Percentiles rank a stretch among this genome's conserved stretches.
phyloP scores from a whole-genome alignment of 139 green algal genomes.

The Spirogloea muscicola region DNA sequence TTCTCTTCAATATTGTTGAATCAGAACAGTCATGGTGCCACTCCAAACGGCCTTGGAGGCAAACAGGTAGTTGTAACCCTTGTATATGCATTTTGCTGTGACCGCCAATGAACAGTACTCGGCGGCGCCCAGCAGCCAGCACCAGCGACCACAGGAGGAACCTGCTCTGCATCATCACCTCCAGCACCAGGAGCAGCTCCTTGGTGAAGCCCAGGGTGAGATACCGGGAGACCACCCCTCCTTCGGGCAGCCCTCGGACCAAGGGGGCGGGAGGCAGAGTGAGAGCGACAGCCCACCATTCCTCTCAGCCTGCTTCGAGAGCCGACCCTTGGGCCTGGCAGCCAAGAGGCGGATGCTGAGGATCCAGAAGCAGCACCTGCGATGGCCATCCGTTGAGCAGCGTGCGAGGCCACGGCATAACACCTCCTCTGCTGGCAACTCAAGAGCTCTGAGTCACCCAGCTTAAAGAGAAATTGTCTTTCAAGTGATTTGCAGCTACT shows the following conservation, averaged over 20 bases:
- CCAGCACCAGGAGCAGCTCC: neutral
- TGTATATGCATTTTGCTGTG: no score
- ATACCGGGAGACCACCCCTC: neutral
- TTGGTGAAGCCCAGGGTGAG: neutral
- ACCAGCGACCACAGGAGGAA: neutral
- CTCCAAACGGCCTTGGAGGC: neutral
- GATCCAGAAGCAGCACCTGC: slow-evolving; percentile 1
- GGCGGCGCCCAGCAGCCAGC: no score
- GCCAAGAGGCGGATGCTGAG: slow-evolving; percentile 6
- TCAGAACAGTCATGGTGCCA: neutral
- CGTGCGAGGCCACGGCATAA: no score
- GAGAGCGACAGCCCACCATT: neutral
- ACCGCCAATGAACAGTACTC: no score
- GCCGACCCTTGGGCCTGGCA: neutral
- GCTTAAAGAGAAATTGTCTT: no score
- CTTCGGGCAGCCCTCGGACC: neutral
- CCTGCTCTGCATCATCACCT: neutral
- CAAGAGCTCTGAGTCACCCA: no score
- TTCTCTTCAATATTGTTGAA: neutral
- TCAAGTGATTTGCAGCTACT: no score
- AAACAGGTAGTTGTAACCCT: no score
- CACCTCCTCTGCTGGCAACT: no score
- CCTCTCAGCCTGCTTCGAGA: neutral
- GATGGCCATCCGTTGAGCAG: no score
- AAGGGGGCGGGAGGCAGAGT: neutral